phyloP scores from a whole-genome alignment of 495 filamentous ascomycete species.

The Cladorrhinum samala region DNA sequence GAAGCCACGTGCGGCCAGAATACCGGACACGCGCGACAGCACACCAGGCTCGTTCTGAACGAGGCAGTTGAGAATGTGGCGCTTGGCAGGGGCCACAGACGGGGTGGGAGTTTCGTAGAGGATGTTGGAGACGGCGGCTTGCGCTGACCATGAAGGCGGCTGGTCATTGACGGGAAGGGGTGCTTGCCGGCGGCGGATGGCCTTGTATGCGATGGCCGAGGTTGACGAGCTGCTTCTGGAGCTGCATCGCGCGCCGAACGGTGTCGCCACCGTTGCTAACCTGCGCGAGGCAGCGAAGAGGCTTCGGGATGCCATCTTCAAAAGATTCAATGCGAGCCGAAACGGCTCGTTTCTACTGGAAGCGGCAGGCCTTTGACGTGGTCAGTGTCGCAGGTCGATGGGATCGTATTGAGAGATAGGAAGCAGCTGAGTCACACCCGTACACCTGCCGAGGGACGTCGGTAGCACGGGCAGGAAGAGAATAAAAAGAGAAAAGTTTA shows the following conservation, averaged over 20 bases:
- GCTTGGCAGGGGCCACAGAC: conserved; percentile 77
- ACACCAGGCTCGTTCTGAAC: conserved; percentile 99
- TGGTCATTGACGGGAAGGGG: conserved; percentile 71
- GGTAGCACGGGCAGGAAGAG: background rate
- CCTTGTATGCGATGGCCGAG: conserved; percentile 94
- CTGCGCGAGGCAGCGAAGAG: conserved; percentile 33
- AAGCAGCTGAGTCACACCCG: conserved; percentile 17
- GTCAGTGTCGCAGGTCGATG: too few relatives aligned
- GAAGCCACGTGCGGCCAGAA: conserved; percentile 93
- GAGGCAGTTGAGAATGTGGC: conserved; percentile 93
- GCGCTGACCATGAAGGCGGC: conserved; percentile 82
- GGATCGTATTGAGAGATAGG: conserved; percentile 1
- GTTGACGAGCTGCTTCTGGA: conserved; percentile 59
- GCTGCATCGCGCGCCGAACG: conserved; percentile 20
- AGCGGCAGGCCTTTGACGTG: background rate
- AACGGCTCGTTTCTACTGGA: conserved; percentile 6
- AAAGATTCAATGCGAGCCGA: conserved; percentile 19
- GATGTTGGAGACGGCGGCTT: conserved; percentile 93
- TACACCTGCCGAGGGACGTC: background rate
- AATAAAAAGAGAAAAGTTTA: conserved; percentile 18
- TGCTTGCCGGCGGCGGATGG: conserved; percentile 80
- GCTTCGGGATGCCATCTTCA: conserved; percentile 40
- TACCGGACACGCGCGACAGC: conserved; percentile 90
- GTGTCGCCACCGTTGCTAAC: conserved; percentile 21
- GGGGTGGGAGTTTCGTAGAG: conserved; percentile 95